A percentile compares a stretch with the other conserved stretches of the same genome.
These are phyloP conservation scores for Hanseniaspora mollemarum DNA, from an alignment of 805 yeast species.

Conservation along the genomic window DNA sequence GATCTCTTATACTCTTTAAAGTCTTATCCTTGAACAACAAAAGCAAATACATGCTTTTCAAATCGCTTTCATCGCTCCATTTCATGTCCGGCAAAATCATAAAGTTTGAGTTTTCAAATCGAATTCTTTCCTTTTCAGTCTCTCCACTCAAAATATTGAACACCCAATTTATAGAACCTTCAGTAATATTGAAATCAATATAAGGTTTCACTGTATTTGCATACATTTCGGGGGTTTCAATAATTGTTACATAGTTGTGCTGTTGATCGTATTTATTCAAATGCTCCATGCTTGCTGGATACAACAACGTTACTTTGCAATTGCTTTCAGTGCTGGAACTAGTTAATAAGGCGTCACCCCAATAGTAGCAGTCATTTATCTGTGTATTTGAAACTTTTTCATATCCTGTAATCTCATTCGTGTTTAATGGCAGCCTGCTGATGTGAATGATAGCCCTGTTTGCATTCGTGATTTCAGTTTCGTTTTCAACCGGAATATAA, in stretches of 20 bases:
- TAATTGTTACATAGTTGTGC: constrained; percentile 49
- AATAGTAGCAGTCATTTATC: constrained; percentile 69
- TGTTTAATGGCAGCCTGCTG: neutral
- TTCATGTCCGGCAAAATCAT: constrained; percentile 88
- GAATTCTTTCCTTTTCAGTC: constrained; percentile 73
- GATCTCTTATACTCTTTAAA: constrained; percentile 54
- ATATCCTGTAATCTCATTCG: neutral
- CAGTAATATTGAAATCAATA: constrained; percentile 54
- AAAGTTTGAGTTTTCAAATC: constrained; percentile 49
- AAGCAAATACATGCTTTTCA: constrained; percentile 63
- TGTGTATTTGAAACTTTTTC: neutral
- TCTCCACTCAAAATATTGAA: constrained; percentile 68
- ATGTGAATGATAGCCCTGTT: constrained; percentile 12
- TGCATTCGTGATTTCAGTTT: neutral
- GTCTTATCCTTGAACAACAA: constrained; percentile 37
- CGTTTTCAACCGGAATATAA: neutral
- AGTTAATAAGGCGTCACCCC: constrained; percentile 52
- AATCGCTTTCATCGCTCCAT: constrained; percentile 71
- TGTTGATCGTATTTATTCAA: constrained; percentile 54
- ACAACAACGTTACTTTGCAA: constrained; percentile 64
- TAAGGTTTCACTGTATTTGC: constrained; percentile 53
- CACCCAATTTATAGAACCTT: constrained; percentile 81
- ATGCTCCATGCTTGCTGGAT: constrained; percentile 83
- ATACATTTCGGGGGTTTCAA: constrained; percentile 77
- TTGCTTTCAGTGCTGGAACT: constrained; percentile 19